A percentile compares a stretch with the other conserved stretches of the same genome.
phyloP scores from a whole-genome alignment of 768 basidiomycete genomes.

The Nevesoporus exiguus region DNA sequence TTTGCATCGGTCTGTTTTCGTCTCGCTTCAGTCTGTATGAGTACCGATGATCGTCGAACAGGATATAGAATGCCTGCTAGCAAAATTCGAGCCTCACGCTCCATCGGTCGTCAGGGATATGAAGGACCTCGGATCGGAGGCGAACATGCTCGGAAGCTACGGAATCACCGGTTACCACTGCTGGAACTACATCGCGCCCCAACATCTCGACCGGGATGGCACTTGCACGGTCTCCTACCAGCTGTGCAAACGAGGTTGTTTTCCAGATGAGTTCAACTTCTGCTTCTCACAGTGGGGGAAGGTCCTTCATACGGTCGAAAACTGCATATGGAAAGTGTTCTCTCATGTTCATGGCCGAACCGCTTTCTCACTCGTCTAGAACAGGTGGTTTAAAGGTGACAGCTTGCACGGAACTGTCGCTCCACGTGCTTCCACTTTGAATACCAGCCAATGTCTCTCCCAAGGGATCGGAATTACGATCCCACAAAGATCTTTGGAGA shows the following conservation, averaged over 20 bases:
- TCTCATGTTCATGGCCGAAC: not conserved
- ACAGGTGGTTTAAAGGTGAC: constrained; percentile 14
- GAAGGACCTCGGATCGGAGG: not conserved
- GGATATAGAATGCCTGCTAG: constrained; percentile 1
- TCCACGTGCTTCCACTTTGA: not conserved
- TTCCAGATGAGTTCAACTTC: constrained; percentile 5
- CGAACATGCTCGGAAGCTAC: not conserved
- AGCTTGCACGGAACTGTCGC: constrained; percentile 11
- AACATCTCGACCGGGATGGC: not conserved
- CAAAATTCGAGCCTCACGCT: not conserved
- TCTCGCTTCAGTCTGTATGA: not conserved
- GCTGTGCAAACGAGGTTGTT: not conserved
- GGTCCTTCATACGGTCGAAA: not conserved
- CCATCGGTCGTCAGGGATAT: not conserved
- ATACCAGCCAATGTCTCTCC: not conserved
- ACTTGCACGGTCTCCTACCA: constrained; percentile 8
- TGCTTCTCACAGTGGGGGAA: not conserved
- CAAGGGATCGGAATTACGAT: constrained; percentile 9
- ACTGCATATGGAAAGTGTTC: constrained; percentile 5
- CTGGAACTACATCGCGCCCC: constrained; percentile 10
- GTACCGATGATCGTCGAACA: not conserved
- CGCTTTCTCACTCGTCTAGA: not conserved
- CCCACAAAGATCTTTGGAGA: not conserved
- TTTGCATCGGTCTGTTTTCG: not conserved
- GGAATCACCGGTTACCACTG: constrained; percentile 4